Evolutionary conservation across 2,329 filamentous ascomycete genomes (phyloP).

Genomic region (Zymoseptoria ardabiliae): DNA sequence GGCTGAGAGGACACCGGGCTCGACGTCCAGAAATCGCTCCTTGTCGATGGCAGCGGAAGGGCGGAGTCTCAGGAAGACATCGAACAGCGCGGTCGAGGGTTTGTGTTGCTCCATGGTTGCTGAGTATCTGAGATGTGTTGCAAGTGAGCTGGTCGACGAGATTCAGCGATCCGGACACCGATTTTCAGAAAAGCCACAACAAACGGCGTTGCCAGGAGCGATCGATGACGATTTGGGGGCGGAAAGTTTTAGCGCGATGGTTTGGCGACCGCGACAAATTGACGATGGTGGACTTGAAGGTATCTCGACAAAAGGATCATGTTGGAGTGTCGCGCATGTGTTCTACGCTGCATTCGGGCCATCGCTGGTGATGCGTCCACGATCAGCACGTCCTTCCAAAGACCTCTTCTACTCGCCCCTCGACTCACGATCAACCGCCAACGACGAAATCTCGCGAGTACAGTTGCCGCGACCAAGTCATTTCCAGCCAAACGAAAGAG

Average conservation of each 20-base stretch:
- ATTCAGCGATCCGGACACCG: neutral
- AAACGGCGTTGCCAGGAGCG: neutral
- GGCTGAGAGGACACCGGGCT: slow-evolving; percentile 38
- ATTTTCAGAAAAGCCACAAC: neutral
- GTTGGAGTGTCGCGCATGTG: slow-evolving; percentile 40
- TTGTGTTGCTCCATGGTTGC: slow-evolving; percentile 19
- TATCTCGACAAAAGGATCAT: slow-evolving; percentile 21
- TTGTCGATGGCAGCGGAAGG: slow-evolving; percentile 33
- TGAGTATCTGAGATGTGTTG: neutral
- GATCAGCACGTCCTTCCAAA: slow-evolving; percentile 5
- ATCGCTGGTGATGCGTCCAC: slow-evolving; percentile 27
- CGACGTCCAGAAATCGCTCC: slow-evolving; percentile 74
- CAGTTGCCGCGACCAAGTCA: neutral
- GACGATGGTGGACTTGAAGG: neutral
- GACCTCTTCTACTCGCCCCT: slow-evolving; percentile 21
- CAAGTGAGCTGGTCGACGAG: neutral
- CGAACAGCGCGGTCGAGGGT: slow-evolving; percentile 55
- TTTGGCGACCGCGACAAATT: neutral
- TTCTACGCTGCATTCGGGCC: slow-evolving; percentile 37
- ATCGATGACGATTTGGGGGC: neutral
- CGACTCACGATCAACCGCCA: slow-evolving; percentile 1
- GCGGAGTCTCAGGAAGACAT: slow-evolving; percentile 79
- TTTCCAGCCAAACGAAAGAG: slow-evolving; percentile 1
- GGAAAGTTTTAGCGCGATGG: neutral
- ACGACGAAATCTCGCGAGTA: neutral